Conservation (phyloP, 2,329 filamentous ascomycete genomes). For the Colletotrichum chlorophyti region DNA sequence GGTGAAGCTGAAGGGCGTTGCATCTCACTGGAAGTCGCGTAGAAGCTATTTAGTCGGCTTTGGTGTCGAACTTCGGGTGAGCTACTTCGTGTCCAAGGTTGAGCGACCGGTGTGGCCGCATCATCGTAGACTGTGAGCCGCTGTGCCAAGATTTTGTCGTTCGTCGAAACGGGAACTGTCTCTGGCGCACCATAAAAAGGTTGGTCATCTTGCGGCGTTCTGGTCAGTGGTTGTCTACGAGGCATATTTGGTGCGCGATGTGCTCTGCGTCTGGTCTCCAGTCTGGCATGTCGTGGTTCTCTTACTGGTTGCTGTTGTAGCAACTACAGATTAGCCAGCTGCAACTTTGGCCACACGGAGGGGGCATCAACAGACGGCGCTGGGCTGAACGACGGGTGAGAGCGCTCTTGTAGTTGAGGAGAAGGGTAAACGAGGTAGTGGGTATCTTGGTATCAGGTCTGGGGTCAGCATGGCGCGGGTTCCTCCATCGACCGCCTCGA, state of each 20-base stretch:
- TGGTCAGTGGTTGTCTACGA: neutral
- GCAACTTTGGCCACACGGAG: neutral
- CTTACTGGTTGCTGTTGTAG: neutral
- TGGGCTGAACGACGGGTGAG: neutral
- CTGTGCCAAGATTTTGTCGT: constrained; percentile 29
- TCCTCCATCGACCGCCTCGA: no score
- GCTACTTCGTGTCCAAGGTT: constrained; percentile 58
- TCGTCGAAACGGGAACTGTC: neutral
- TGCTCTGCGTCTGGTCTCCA: neutral
- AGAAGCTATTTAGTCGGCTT: constrained; percentile 49
- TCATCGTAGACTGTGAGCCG: constrained; percentile 55
- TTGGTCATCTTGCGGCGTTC: neutral
- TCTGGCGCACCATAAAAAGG: neutral
- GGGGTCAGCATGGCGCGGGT: neutral
- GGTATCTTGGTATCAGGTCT: constrained; percentile 30
- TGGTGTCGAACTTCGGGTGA: constrained; percentile 56
- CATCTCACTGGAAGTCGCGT: constrained; percentile 47
- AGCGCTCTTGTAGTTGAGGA: neutral
- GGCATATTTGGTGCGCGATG: no score
- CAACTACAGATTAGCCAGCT: neutral
- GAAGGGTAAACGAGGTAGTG: constrained; percentile 36
- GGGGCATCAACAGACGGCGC: neutral
- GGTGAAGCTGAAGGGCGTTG: neutral
- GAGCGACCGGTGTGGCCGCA: constrained; percentile 46
- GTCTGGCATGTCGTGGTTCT: neutral